These are phyloP conservation scores for Lactuca sativa DNA, from an alignment of 129 eudicot genomes.

Conservation along the genomic window DNA sequence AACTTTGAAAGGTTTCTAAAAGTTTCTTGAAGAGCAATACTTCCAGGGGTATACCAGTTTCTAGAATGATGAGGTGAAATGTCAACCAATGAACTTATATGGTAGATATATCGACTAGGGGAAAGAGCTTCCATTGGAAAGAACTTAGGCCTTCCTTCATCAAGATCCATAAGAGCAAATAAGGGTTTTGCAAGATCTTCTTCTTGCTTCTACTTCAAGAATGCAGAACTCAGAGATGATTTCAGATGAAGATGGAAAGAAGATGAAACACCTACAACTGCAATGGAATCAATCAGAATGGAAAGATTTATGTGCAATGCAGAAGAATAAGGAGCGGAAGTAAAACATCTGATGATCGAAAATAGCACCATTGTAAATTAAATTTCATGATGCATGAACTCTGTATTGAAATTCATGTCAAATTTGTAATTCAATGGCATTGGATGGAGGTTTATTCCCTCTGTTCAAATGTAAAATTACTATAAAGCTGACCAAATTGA, in stretches of 20 bases:
- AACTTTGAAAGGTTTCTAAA: conserved; percentile 57
- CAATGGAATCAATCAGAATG: conserved; percentile 9
- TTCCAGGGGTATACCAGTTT: conserved; percentile 50
- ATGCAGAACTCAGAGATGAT: conserved; percentile 2
- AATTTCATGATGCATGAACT: conserved; percentile 1
- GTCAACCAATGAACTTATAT: conserved; percentile 58
- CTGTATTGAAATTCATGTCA: conserved; percentile 2
- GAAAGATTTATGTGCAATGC: conserved; percentile 1
- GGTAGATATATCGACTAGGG: conserved; percentile 47
- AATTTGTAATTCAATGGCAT: background rate
- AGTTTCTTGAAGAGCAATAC: conserved; percentile 60
- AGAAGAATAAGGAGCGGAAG: background rate
- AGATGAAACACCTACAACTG: conserved; percentile 33
- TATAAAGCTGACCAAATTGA: conserved; percentile 14
- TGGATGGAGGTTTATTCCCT: background rate
- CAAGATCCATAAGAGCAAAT: conserved; percentile 42
- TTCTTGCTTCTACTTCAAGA: conserved; percentile 5
- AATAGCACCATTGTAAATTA: background rate
- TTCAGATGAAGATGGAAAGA: background rate
- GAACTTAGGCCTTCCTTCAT: conserved; percentile 43
- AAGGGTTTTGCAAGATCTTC: conserved; percentile 23
- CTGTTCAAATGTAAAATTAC: background rate
- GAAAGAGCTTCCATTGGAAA: conserved; percentile 56
- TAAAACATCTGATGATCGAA: background rate
- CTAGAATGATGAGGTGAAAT: conserved; percentile 45